Evolutionary conservation across 1,284 basidiomycete species (phyloP), one percentile per base, ranked within the genome.

Genomic region (Boletus nobilissimus): DNA sequence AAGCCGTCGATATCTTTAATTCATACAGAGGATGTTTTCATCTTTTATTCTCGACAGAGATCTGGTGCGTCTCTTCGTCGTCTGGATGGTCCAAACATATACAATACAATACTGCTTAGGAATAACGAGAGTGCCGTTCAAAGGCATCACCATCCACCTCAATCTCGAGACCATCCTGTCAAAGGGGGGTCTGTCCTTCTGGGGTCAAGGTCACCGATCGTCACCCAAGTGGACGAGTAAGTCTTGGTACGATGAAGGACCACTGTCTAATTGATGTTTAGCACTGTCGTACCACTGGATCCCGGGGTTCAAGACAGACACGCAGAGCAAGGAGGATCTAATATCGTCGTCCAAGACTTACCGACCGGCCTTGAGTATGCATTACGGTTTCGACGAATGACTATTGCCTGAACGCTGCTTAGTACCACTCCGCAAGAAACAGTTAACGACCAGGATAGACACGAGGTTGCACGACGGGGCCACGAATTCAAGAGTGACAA

Each of bases 1-100:
- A n/a, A n/a, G n/a, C n/a, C n/a, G 18, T 72, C 39, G n/a, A 62
- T 54, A 29, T 80, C 16, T 80, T 80, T 6, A 40, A 32, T 22
- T 46, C 48, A 38, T 29, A n/a, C 29, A 78, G 43, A 32, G n/a
- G 26, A 26, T 43, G 9, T 9, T 78, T 78, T 63, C 70, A 78
- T 46, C 67, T 77, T 8, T 67, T 78, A 34, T 74, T 73, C 38
- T 32, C 76, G 19, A 43, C 46, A 26, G 66, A 76, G 26, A 18
- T 70, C 29, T 76, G 75, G 60, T 57, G 66, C 34, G 75, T 39
- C 11, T 65, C 22, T 29, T 43, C 26, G 2, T 32, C 10, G 4
- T 26, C 29, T n/a, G 34, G 29, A 32, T 14, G 19, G 11, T 29
- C 22, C 8, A 29, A 32, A n/a, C 14, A 36, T 39, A n/a, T n/a